phyloP scores from a whole-genome alignment of 2,329 filamentous ascomycete species.

The Spiromastix sp. region DNA sequence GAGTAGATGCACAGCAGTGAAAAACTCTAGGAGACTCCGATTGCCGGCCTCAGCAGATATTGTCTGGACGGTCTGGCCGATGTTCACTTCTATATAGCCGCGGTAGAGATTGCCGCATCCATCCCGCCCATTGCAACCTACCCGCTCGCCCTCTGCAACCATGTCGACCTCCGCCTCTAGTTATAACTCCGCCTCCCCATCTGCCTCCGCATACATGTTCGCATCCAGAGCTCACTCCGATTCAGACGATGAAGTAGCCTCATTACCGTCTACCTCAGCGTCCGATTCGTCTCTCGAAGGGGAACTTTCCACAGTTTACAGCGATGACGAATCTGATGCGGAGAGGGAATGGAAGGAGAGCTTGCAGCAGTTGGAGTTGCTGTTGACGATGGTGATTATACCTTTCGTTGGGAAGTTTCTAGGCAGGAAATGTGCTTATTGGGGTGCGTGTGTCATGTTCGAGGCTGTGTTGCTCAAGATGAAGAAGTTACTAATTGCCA shows the following conservation, averaged over 20 bases:
- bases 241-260: conserved; percentile 28
- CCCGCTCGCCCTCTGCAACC: neutral
- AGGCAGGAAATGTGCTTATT: conserved; percentile 89
- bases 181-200: conserved; percentile 19
- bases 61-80: neutral
- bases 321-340: conserved; percentile 65
- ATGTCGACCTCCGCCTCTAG: conserved; percentile 7
- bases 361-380: conserved; percentile 82
- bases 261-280: conserved; percentile 29
- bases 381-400: conserved; percentile 88
- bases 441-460: conserved; percentile 68
- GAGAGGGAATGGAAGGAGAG: conserved; percentile 93
- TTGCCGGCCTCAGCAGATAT: neutral
- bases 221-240: conserved; percentile 21
- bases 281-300: conserved; percentile 39
- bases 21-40: too few species aligned
- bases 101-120: neutral
- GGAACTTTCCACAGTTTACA: conserved; percentile 42
- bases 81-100: too few species aligned
- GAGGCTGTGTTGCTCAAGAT: too few species aligned
- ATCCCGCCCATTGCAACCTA: neutral
- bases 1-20: too few species aligned
- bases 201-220: conserved; percentile 30
- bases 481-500: conserved; percentile 8
- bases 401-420: conserved; percentile 93